A percentile compares a stretch with the other conserved stretches of the same genome.
phyloP scores from a whole-genome alignment of 352 stramenopile genomes.

The Thraustochytrium striatum region DNA sequence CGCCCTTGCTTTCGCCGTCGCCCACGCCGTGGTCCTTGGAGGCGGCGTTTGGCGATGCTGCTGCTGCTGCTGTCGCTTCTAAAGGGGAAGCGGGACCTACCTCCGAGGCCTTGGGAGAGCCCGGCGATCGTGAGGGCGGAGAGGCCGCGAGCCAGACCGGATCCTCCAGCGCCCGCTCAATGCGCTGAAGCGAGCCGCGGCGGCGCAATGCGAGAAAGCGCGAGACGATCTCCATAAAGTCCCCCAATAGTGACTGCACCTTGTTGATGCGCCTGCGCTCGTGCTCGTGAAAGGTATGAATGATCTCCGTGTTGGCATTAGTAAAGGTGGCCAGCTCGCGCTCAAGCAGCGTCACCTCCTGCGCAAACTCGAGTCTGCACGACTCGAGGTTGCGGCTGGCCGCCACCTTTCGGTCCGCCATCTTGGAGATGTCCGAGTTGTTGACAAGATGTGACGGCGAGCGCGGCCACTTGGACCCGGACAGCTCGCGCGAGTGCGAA shows the following conservation, averaged over 20 bases:
- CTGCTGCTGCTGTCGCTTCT: neutral
- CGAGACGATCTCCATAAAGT: conserved; percentile 17
- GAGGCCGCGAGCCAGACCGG: neutral
- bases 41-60: neutral
- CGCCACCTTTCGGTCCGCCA: conserved; percentile 21
- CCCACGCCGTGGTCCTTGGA: neutral
- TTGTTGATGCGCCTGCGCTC: conserved; percentile 32
- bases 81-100: too few species aligned
- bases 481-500: too few species aligned
- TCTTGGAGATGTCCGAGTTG: too few species aligned
- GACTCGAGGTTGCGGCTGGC: neutral
- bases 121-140: too few species aligned
- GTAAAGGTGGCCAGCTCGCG: conserved; percentile 32
- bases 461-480: too few species aligned
- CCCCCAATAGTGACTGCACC: conserved; percentile 6
- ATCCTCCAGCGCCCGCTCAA: neutral
- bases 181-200: neutral
- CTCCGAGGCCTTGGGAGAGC: too few species aligned
- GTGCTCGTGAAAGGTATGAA: conserved; percentile 11
- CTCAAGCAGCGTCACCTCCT: conserved; percentile 14
- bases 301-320: conserved; percentile 13
- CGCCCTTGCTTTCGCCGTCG: neutral
- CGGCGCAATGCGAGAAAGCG: neutral
- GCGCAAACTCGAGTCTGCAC: conserved; percentile 2
- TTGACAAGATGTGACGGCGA: too few species aligned